Evolutionary conservation across 805 yeast species (phyloP).

Genomic region (Saccharomycopsis sp.): DNA sequence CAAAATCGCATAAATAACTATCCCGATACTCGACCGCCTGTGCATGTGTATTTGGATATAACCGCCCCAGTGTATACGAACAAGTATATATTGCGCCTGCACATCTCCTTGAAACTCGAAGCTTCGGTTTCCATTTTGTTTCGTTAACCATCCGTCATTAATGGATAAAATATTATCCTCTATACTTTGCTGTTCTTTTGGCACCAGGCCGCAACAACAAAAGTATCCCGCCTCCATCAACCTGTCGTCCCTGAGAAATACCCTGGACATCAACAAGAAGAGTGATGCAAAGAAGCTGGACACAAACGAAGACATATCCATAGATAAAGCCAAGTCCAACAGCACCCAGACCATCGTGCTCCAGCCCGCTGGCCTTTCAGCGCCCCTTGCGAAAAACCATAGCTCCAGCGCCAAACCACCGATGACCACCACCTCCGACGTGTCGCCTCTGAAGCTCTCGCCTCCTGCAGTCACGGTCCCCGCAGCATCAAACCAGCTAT

Average conservation of each 20-base stretch:
- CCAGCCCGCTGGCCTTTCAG: conserved; percentile 1
- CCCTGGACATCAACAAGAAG: conserved; percentile 10
- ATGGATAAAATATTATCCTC: conserved; percentile 34
- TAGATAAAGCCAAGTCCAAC: conserved; percentile 9
- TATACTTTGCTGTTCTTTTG: conserved; percentile 30
- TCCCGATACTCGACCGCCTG: too few relatives aligned
- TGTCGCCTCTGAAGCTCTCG: neutral
- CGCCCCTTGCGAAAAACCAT: conserved; percentile 1
- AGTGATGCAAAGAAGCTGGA: conserved; percentile 9
- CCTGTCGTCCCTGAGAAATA: conserved; percentile 15
- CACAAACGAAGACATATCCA: conserved; percentile 12
- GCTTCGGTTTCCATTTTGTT: neutral
- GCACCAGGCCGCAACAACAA: conserved; percentile 17
- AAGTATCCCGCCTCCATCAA: conserved; percentile 18
- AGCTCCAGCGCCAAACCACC: neutral
- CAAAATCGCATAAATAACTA: too few relatives aligned
- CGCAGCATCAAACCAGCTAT: neutral
- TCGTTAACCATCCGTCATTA: conserved; percentile 1
- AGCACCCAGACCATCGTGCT: conserved; percentile 10
- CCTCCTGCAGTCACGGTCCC: neutral
- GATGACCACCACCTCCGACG: conserved; percentile 1
- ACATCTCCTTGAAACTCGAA: too few relatives aligned
- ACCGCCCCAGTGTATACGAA: too few relatives aligned
- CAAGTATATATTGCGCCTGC: neutral
- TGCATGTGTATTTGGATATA: neutral